Percentiles rank a stretch among this genome's conserved stretches.
phyloP scores from a whole-genome alignment of 768 basidiomycete species.

The Leucogyrophana mollusca region DNA sequence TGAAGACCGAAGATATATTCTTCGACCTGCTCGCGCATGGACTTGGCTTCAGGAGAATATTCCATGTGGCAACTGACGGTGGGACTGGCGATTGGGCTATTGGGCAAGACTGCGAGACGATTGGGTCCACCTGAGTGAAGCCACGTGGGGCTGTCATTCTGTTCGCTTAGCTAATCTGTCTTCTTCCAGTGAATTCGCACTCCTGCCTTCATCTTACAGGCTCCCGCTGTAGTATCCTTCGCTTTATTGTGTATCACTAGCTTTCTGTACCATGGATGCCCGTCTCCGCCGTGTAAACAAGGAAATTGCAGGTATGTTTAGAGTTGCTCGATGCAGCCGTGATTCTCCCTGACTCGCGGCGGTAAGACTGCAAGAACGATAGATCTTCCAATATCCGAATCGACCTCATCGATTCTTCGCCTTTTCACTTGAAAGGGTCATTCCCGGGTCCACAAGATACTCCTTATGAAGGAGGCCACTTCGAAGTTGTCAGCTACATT shows the following conservation, averaged over 20 bases:
- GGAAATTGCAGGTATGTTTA: constrained; percentile 78
- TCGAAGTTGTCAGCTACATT: constrained; percentile 73
- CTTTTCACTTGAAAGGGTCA: constrained; percentile 88
- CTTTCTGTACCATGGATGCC: constrained; percentile 79
- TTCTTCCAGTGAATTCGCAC: too few species aligned
- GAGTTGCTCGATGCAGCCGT: neutral
- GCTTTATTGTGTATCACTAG: constrained; percentile 3
- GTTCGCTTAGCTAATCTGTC: too few species aligned
- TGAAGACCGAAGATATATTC: constrained; percentile 77
- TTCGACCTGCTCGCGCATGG: constrained; percentile 79
- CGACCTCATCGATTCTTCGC: constrained; percentile 84
- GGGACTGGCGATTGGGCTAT: too few species aligned
- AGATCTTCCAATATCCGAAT: constrained; percentile 84
- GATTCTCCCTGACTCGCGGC: constrained; percentile 3
- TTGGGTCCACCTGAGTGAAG: too few species aligned
- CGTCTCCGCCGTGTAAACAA: constrained; percentile 89
- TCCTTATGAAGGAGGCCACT: constrained; percentile 89
- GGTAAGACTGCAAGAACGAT: constrained; percentile 91
- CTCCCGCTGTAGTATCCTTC: neutral
- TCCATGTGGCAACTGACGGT: too few species aligned
- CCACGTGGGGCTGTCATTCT: neutral
- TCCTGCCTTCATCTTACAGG: neutral
- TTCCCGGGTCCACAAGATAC: constrained; percentile 93
- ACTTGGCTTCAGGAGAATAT: neutral
- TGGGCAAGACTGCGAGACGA: too few species aligned